These are phyloP conservation scores for Bjerkandera adusta DNA, from an alignment of 1,284 basidiomycete species.

Conservation along the genomic window DNA sequence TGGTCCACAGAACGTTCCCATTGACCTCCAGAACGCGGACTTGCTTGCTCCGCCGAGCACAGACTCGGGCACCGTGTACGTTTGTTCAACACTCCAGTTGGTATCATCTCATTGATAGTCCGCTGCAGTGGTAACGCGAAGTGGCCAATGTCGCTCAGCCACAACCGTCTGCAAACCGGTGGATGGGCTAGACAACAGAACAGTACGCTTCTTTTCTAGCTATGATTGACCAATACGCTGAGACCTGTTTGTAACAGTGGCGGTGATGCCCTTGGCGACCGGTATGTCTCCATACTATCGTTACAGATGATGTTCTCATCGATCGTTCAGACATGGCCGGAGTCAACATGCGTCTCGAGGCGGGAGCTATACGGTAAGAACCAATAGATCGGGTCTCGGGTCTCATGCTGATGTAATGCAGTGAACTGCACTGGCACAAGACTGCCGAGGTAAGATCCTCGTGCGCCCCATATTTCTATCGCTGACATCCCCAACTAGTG, in stretches of 20 bases:
- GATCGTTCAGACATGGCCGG: slow-evolving; percentile 39
- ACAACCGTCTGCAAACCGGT: slow-evolving; percentile 63
- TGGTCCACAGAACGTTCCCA: slow-evolving; percentile 49
- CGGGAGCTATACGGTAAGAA: slow-evolving; percentile 55
- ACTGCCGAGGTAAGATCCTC: slow-evolving; percentile 54
- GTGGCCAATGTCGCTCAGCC: slow-evolving; percentile 66
- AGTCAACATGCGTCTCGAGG: slow-evolving; percentile 60
- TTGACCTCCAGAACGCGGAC: slow-evolving; percentile 58
- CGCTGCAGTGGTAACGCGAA: slow-evolving; percentile 49
- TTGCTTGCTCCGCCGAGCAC: slow-evolving; percentile 58
- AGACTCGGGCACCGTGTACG: slow-evolving; percentile 56
- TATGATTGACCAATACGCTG: too few relatives aligned
- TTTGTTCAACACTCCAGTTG: slow-evolving; percentile 16
- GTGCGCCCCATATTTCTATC: neutral
- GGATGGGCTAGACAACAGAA: slow-evolving; percentile 72
- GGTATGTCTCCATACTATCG: slow-evolving; percentile 28
- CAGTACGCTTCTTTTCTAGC: slow-evolving; percentile 30
- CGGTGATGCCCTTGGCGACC: slow-evolving; percentile 54
- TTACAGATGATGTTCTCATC: neutral
- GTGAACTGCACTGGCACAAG: slow-evolving; percentile 72
- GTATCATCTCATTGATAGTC: neutral
- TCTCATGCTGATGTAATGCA: slow-evolving; percentile 22
- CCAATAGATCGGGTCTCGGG: neutral
- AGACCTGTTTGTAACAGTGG: slow-evolving; percentile 36
- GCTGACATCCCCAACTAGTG: slow-evolving; percentile 38